Base-by-base conservation (phyloP, 495 filamentous ascomycete species). In the Penicillium arizonense region DNA sequence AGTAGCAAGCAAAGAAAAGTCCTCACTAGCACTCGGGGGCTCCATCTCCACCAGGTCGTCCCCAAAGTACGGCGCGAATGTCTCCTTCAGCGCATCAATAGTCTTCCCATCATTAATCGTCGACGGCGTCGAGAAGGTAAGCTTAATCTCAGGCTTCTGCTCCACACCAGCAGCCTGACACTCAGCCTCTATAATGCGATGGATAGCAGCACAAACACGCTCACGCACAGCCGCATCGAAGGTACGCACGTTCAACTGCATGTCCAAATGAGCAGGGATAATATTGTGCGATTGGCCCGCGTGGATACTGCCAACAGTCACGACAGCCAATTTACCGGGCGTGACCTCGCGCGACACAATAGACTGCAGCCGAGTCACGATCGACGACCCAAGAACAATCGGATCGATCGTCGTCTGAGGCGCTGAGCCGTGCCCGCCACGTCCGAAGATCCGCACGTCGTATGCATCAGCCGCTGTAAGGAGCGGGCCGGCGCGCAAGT, bases 401-500 rank as follows among this genome's bases (percentile, higher is more conserved):
- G 83, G 84, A 58, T 87, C 83, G 51, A 86, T 72, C 3, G 72
- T 71, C 1, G 58, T 61, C 13, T 83, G 69, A 0, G 84, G 83
- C 47, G 72, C 68, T 0, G 67, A 72, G 1, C 74, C 80, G 52
- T 85, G 82, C 0, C 80, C 77, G 5, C 78, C 80, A 11, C 77
- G 69, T 0, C 82, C 82, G 56, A 74, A 74, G 4, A 81, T 54
- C 0, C 67, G 69, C 13, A 81, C 65, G 11, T 67, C 57, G 26
- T 80, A 70, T 1, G 64, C 52, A 53, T 82, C 77, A 0, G 68
- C 73, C 0, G 73, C 72, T 0, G 68, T 73, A 6, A 73, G 50
- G 3, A 73, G 40, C 34, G 56, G 55, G 0, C 62, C 56, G 45
- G 60, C 48, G 3, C 57, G 61, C 14, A 72, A 48, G 33, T 55